Evolutionary conservation across 225 moss, liverwort and hornwort species (phyloP).

Genomic region (Antitrichia curtipendula): DNA sequence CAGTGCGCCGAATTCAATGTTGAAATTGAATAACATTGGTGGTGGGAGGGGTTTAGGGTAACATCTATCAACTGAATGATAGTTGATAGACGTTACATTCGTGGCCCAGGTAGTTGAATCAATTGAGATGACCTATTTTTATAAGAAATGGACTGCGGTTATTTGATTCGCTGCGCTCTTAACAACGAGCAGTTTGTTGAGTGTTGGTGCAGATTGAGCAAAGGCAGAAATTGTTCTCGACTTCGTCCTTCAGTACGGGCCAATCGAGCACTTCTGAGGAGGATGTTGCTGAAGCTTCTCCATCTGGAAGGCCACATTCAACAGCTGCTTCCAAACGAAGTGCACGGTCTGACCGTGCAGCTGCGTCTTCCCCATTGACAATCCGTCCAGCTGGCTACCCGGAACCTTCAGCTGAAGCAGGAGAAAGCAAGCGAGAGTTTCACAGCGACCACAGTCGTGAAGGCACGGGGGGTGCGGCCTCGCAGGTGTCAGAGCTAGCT

Average conservation of each 20-base stretch:
- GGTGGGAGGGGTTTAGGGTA: neutral
- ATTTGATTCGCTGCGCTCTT: neutral
- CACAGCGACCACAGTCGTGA: slow-evolving; percentile 32
- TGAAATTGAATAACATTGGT: neutral
- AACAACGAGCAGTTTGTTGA: slow-evolving; percentile 4
- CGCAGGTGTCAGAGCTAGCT: neutral
- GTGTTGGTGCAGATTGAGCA: slow-evolving; percentile 55
- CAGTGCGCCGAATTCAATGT: neutral
- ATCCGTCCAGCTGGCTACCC: slow-evolving; percentile 4
- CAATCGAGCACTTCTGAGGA: neutral
- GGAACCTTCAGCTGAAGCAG: neutral
- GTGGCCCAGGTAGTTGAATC: neutral
- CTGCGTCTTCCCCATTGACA: slow-evolving; percentile 7
- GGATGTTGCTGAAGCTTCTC: neutral
- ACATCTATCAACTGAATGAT: neutral
- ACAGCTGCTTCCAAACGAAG: neutral
- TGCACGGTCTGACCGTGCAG: slow-evolving; percentile 1
- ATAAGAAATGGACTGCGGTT: neutral
- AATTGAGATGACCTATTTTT: neutral
- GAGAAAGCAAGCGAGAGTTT: slow-evolving; percentile 21
- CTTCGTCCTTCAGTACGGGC: slow-evolving; percentile 1
- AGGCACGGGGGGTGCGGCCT: neutral
- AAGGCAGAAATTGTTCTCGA: slow-evolving; percentile 36
- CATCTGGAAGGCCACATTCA: slow-evolving; percentile 27
- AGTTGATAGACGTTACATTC: neutral